phyloP scores from a whole-genome alignment of 352 stramenopile species.

The Thalassiosira oceanica region DNA sequence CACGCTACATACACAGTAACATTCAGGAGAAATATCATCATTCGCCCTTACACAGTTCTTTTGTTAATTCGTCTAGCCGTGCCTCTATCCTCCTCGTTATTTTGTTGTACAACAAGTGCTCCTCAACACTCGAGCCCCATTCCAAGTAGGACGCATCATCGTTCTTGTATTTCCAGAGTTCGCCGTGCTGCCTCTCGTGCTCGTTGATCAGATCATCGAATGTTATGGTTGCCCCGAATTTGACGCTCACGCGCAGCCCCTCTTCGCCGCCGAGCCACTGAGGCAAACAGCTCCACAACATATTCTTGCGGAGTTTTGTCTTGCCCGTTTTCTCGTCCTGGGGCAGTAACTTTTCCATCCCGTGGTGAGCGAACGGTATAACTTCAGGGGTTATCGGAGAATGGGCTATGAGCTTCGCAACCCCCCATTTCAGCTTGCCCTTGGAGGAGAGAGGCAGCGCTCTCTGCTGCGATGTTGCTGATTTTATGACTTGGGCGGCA shows the following conservation, averaged over 20 bases:
- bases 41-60: conserved; percentile 25
- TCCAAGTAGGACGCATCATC: background rate
- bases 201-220: conserved; percentile 60
- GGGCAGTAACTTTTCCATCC: conserved; percentile 52
- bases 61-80: conserved; percentile 36
- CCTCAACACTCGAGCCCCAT: conserved; percentile 37
- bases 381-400: conserved; percentile 38
- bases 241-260: conserved; percentile 22
- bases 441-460: conserved; percentile 15
- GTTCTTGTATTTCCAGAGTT: conserved; percentile 49
- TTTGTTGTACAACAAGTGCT: conserved; percentile 52
- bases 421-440: conserved; percentile 58
- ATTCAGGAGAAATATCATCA: conserved; percentile 53
- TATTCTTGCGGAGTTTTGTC: conserved; percentile 38
- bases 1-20: conserved; percentile 77
- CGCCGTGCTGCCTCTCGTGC: conserved; percentile 49
- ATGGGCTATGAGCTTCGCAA: conserved; percentile 58
- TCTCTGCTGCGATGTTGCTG: conserved; percentile 19
- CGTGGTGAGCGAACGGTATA: conserved; percentile 53
- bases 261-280: conserved; percentile 17
- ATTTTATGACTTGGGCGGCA: conserved; percentile 14
- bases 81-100: conserved; percentile 51
- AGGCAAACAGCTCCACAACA: conserved; percentile 12
- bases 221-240: conserved; percentile 45
- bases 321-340: conserved; percentile 44